Evolutionary conservation across 768 basidiomycete genomes (phyloP).

Genomic region (Termitomyces bulborhizus): DNA sequence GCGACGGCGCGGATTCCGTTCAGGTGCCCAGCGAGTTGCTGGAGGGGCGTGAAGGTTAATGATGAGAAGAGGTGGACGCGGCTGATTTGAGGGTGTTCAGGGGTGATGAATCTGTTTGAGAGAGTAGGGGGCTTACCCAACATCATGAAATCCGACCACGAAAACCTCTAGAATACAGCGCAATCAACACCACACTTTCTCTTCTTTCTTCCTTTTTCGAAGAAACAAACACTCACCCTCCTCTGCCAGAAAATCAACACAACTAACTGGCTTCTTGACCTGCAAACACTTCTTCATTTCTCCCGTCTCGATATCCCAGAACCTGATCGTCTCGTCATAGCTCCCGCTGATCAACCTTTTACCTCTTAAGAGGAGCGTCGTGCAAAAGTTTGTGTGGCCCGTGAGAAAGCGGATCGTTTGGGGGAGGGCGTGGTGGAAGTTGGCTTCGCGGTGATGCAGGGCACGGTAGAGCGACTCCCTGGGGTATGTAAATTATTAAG

Average conservation of each 20-base stretch:
- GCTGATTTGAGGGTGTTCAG: conserved; percentile 25
- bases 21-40: conserved; percentile 79
- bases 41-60: conserved; percentile 75
- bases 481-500: background rate
- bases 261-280: conserved; percentile 88
- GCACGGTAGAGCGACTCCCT: conserved; percentile 67
- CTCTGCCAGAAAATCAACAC: conserved; percentile 79
- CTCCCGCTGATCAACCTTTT: conserved; percentile 84
- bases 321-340: conserved; percentile 88
- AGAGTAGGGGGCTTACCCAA: conserved; percentile 49
- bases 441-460: conserved; percentile 80
- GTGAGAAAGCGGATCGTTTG: conserved; percentile 73
- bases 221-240: conserved; percentile 44
- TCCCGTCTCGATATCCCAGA: conserved; percentile 76
- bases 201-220: background rate
- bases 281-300: conserved; percentile 67
- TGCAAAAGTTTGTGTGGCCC: conserved; percentile 87
- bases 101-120: too few relatives aligned
- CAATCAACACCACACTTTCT: background rate
- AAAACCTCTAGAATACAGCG: conserved; percentile 57
- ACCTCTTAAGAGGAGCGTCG: conserved; percentile 70
- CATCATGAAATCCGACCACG: conserved; percentile 89
- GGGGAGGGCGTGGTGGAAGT: conserved; percentile 70
- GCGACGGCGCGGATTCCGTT: conserved; percentile 90
- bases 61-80: conserved; percentile 88